Percentiles rank a stretch among this genome's conserved stretches.
Conservation (phyloP, 495 filamentous ascomycete species). For the Neurospora tetraspora region DNA sequence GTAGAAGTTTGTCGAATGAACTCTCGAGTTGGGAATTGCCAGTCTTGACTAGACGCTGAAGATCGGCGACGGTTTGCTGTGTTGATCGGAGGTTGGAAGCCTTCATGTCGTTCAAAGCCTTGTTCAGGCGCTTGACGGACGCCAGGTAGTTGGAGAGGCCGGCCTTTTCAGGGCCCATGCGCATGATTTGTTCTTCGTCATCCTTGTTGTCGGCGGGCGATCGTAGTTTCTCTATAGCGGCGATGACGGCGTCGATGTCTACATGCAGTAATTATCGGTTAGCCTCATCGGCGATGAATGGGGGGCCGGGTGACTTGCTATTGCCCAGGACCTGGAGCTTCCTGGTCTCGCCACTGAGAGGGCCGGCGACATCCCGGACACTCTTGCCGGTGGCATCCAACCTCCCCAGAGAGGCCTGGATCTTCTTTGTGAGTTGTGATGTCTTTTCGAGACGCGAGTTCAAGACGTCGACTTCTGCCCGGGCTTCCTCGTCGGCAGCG, state of each 20-base stretch:
- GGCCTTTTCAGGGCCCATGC: constrained; percentile 67
- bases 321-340: constrained; percentile 71
- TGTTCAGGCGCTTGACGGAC: constrained; percentile 79
- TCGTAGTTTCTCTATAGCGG: constrained; percentile 77
- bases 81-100: constrained; percentile 82
- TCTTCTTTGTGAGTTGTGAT: constrained; percentile 77
- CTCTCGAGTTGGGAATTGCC: constrained; percentile 76
- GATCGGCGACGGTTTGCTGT: constrained; percentile 76
- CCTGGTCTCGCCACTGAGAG: constrained; percentile 87
- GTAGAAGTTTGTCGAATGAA: constrained; percentile 63
- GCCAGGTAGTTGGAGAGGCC: constrained; percentile 78
- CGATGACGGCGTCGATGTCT: constrained; percentile 78
- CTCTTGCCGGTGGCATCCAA: constrained; percentile 80
- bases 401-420: constrained; percentile 74
- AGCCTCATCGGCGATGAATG: constrained; percentile 3
- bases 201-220: constrained; percentile 81
- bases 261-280: background rate
- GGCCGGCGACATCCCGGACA: constrained; percentile 84
- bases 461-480: constrained; percentile 56
- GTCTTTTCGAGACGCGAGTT: constrained; percentile 56
- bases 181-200: constrained; percentile 84
- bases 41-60: constrained; percentile 62
- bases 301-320: constrained; percentile 38
- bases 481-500: constrained; percentile 50
- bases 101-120: constrained; percentile 69